Evolutionary conservation across 257 asterid genomes (phyloP), one percentile per base, ranked within the genome.

Genomic region (Penstemon newberryi): DNA sequence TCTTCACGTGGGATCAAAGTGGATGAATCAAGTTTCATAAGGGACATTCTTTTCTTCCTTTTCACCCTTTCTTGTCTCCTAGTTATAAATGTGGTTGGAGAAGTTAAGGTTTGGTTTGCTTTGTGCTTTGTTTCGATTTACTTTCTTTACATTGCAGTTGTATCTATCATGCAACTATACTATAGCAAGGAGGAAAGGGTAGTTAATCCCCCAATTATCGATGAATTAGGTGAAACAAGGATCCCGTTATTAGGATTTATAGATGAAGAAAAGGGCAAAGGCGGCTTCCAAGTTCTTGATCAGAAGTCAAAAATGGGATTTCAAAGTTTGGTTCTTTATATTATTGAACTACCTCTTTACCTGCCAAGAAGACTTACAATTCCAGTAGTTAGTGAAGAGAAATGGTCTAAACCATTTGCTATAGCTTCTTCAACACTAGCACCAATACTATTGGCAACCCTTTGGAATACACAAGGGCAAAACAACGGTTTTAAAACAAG

Each of bases 341-440:
- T 77, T 6, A 0, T 91, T 56, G 89, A 89, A 56, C 55, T 91
- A n/a, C 97, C 97, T 0, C 80, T 91, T 12, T 73, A 75, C 37
- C 25, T 91, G n/a, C 95, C 97, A 8, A 81, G 93, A 76, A 84
- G 79, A 67, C 79, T 89, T 9, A 91, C 97, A 33, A 91, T 91
- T 44, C 97, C 96, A 0, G 50, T 72, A 47, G 80, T 85, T 6
- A 77, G 76, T 5, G 95, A 83, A 37, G 89, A 84, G 2, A 79
- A 70, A 6, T 91, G 97, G 97, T 86, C 87, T 0, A 91, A 91
- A 70, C 75, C 91, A 0, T 74, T 70, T 19, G 95, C 89, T 0
- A 76, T 73, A 9, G 15, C 25, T 43, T 85, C 91, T 4, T 86
- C 79, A 1, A 70, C 77, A 2, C 57, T 89, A 13, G 86, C 89